These are phyloP conservation scores for Chlorophyllum brunneum DNA, from an alignment of 768 basidiomycete genomes.

Conservation along the genomic window DNA sequence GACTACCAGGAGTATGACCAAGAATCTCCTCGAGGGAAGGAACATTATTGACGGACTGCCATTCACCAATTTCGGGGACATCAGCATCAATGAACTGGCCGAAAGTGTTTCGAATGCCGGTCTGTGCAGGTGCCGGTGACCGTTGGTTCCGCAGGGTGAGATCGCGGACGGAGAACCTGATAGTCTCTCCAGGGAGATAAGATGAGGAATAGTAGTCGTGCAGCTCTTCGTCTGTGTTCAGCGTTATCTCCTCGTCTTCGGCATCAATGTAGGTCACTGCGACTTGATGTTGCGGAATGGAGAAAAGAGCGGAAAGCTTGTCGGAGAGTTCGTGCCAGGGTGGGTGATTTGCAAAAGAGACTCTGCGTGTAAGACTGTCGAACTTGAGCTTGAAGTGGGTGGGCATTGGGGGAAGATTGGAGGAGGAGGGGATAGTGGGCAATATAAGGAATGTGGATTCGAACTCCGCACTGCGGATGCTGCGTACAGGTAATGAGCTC, in stretches of 20 bases:
- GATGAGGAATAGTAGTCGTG: conserved; percentile 57
- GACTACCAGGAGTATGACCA: conserved; percentile 2
- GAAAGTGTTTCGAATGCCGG: conserved; percentile 55
- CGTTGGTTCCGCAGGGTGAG: conserved; percentile 37
- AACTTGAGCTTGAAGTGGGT: conserved; percentile 65
- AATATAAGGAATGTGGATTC: conserved; percentile 23
- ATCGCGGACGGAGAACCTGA: conserved; percentile 67
- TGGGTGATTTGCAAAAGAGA: conserved; percentile 48
- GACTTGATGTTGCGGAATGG: conserved; percentile 53
- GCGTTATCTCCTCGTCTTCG: conserved; percentile 74
- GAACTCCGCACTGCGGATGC: conserved; percentile 39
- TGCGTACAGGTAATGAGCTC: conserved; percentile 22
- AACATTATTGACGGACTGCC: conserved; percentile 51
- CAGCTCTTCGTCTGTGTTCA: conserved; percentile 76
- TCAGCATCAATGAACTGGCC: conserved; percentile 47
- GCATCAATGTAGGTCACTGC: conserved; percentile 70
- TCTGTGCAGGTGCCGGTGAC: conserved; percentile 24
- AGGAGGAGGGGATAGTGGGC: conserved; percentile 7
- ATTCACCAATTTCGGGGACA: conserved; percentile 38
- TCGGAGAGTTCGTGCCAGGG: conserved; percentile 54
- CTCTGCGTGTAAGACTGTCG: conserved; percentile 56
- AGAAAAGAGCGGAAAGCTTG: conserved; percentile 48
- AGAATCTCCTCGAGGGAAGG: conserved; percentile 37
- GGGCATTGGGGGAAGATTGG: conserved; percentile 32
- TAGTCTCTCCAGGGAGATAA: conserved; percentile 25